Evolutionary conservation across 495 filamentous ascomycete genomes (phyloP).

Genomic region (Darksidea phi): DNA sequence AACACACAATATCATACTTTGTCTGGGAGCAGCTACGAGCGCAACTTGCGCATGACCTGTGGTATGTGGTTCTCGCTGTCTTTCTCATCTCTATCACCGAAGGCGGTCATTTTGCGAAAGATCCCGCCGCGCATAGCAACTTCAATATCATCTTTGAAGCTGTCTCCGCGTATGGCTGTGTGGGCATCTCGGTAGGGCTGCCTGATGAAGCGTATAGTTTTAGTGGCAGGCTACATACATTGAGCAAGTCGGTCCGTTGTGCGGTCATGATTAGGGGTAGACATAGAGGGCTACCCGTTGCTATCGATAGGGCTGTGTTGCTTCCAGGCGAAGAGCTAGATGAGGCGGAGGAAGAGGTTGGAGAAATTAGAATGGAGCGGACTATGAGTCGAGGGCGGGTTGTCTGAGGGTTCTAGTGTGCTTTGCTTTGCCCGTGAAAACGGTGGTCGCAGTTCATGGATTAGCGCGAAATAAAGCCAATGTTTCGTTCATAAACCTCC

Average conservation of each 20-base stretch:
- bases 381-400: conserved; percentile 37
- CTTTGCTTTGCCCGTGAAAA: too few species aligned
- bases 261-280: conserved; percentile 76
- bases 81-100: conserved; percentile 75
- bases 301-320: conserved; percentile 76
- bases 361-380: conserved; percentile 48
- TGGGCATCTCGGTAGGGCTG: conserved; percentile 74
- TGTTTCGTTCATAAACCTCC: too few species aligned
- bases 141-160: conserved; percentile 88
- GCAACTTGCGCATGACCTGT: conserved; percentile 82
- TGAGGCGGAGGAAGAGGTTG: conserved; percentile 61
- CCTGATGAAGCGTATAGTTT: conserved; percentile 69
- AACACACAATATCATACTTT: conserved; percentile 53
- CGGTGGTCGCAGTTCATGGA: too few species aligned
- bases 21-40: conserved; percentile 70
- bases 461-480: too few species aligned
- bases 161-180: conserved; percentile 80
- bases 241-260: conserved; percentile 74
- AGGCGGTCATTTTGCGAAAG: conserved; percentile 59
- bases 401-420: conserved; percentile 6
- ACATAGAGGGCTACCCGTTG: conserved; percentile 77
- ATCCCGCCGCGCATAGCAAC: conserved; percentile 70
- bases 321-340: conserved; percentile 57
- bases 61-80: conserved; percentile 76
- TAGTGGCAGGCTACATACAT: conserved; percentile 65